Base-by-base conservation (phyloP, 345 rosid genomes). In the Stellera chamaejasme region DNA sequence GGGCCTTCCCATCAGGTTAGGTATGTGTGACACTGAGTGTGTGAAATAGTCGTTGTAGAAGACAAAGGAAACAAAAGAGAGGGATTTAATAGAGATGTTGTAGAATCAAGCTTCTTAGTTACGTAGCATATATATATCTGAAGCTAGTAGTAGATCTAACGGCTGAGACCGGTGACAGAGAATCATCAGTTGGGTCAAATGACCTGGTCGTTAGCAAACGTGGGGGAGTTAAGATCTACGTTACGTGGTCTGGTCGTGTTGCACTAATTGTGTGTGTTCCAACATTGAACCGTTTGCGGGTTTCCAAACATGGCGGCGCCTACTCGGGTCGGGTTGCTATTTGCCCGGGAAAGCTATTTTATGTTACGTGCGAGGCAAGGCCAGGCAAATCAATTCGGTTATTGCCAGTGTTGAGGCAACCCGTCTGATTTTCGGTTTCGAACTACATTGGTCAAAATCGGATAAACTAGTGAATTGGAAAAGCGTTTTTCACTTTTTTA, bases 341-440 rank as follows among this genome's bases (percentile, higher is more conserved):
- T 77, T 68, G 66, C 67, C 82, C 77, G 80, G 82, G 80, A 77
- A 60, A 63, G 2, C 13, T 5, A 11, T 54, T 19, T 19, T 19
- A 19, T 0, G 1, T 19, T 52, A 48, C 13, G 32, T 54, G 58
- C 23, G 1, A 19, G 23, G 23, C 23, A 19, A 19, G 23, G 23
- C 23, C 0, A 19, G 23, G 23, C 23, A 19, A 19, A 19, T 1
- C 23, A 19, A 19, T 19, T 19, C 23, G 23, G 23, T 19, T 19
- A 0, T 19, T 19, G 1, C n/a, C n/a, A n/a, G n/a, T n/a, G n/a
- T n/a, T n/a, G n/a, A n/a, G n/a, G n/a, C n/a, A n/a, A n/a, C n/a
- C n/a, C n/a, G n/a, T n/a, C n/a, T n/a, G n/a, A n/a, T n/a, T n/a
- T n/a, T n/a, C n/a, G n/a, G n/a, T n/a, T n/a, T n/a, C n/a, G n/a